A percentile compares a stretch with the other conserved stretches of the same genome.
phyloP scores from a whole-genome alignment of 225 moss, liverwort and hornwort species.

The Polytrichum commune region DNA sequence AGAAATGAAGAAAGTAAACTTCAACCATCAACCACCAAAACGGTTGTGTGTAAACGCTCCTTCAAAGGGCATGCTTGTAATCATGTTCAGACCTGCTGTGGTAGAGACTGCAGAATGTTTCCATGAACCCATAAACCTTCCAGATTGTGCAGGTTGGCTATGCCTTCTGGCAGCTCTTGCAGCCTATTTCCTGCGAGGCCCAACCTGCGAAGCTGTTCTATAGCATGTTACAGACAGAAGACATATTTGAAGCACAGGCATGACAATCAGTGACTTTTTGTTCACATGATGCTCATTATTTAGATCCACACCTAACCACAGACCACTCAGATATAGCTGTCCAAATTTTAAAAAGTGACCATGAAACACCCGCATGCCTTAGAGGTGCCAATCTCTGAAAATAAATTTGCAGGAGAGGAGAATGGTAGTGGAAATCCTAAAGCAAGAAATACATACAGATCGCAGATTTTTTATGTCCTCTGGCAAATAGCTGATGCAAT shows the following conservation, averaged over 20 bases:
- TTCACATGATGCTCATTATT: too few species aligned
- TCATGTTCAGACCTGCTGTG: constrained; percentile 46
- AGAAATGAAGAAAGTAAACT: too few species aligned
- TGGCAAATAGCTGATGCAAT: constrained; percentile 63
- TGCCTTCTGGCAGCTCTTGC: constrained; percentile 60
- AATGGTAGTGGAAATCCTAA: not conserved
- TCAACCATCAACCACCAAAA: too few species aligned
- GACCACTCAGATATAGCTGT: too few species aligned
- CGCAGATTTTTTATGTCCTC: constrained; percentile 64
- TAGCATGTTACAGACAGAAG: constrained; percentile 1
- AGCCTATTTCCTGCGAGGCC: constrained; percentile 75
- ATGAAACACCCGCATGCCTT: too few species aligned
- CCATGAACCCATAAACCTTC: constrained; percentile 91
- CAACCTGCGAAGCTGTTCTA: constrained; percentile 77
- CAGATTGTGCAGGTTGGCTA: constrained; percentile 65
- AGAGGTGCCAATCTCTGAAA: too few species aligned
- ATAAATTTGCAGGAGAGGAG: not conserved
- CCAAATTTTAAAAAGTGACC: too few species aligned
- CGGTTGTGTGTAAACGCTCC: too few species aligned
- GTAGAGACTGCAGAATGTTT: constrained; percentile 63
- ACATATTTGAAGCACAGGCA: not conserved
- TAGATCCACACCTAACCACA: too few species aligned
- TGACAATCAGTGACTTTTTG: too few species aligned
- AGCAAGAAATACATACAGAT: constrained; percentile 59
- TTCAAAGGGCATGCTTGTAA: too few species aligned